These are phyloP conservation scores for Lipomyces anomalus DNA, from an alignment of 805 yeast genomes.

Conservation along the genomic window DNA sequence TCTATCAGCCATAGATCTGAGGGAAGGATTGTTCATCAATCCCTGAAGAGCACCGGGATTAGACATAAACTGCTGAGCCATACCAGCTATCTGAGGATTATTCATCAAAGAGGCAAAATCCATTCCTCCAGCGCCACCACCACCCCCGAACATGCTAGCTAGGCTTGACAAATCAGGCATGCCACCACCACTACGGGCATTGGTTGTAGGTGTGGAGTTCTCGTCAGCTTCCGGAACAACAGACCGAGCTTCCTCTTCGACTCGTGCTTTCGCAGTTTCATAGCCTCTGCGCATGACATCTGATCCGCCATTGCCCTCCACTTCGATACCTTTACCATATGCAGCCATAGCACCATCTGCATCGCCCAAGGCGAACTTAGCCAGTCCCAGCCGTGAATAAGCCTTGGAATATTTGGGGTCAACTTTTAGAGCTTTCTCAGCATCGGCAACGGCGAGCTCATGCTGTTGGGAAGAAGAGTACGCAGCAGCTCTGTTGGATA, in stretches of 20 bases:
- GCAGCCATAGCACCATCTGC: conserved; percentile 86
- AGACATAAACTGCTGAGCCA: conserved; percentile 82
- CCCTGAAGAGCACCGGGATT: conserved; percentile 71
- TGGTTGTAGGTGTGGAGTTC: conserved; percentile 9
- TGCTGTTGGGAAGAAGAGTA: conserved; percentile 72
- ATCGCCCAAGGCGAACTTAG: conserved; percentile 91
- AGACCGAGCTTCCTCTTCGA: conserved; percentile 53
- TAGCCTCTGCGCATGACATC: conserved; percentile 90
- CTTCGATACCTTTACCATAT: conserved; percentile 77
- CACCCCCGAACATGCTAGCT: conserved; percentile 53
- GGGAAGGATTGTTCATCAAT: conserved; percentile 72
- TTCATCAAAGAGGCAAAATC: conserved; percentile 64
- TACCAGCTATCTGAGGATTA: conserved; percentile 88
- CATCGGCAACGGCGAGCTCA: conserved; percentile 74
- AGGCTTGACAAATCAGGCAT: conserved; percentile 68
- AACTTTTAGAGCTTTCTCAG: conserved; percentile 68
- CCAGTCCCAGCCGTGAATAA: conserved; percentile 90
- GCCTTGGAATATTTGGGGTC: conserved; percentile 86
- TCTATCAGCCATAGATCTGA: conserved; percentile 77
- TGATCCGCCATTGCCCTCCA: conserved; percentile 77
- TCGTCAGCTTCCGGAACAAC: conserved; percentile 23
- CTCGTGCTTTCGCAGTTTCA: conserved; percentile 86
- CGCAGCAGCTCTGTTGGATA: conserved; percentile 96
- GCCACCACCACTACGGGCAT: conserved; percentile 41
- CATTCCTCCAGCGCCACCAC: conserved; percentile 66